Conservation (phyloP, 495 filamentous ascomycete species). For the Aspergillus heteromorphus region DNA sequence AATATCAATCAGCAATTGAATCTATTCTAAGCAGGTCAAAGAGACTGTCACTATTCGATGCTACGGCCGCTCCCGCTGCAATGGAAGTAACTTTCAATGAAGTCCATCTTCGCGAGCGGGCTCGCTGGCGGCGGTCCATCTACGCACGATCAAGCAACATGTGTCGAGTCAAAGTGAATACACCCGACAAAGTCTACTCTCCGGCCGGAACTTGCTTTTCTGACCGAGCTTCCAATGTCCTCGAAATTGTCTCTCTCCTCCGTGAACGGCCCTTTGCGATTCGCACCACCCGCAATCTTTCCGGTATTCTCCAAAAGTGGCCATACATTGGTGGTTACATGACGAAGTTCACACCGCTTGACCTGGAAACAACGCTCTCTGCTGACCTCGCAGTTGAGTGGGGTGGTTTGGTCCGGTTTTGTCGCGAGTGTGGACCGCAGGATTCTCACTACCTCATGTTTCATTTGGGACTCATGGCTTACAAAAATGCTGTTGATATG, state of each 20-base stretch:
- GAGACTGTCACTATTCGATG: constrained; percentile 25
- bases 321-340: constrained; percentile 36
- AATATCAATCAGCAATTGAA: constrained; percentile 32
- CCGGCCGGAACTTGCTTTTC: too few species aligned
- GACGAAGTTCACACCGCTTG: constrained; percentile 18
- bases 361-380: constrained; percentile 27
- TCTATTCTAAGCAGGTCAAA: constrained; percentile 37
- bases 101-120: constrained; percentile 29
- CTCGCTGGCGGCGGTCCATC: constrained; percentile 27
- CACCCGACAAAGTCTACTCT: too few species aligned
- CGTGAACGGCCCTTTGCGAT: constrained; percentile 20
- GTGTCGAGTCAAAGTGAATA: not conserved
- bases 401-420: constrained; percentile 38
- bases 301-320: constrained; percentile 26
- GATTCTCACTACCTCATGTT: constrained; percentile 39
- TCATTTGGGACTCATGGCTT: constrained; percentile 34
- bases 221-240: constrained; percentile 15
- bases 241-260: constrained; percentile 26
- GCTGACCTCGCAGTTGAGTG: constrained; percentile 33
- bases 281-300: constrained; percentile 20
- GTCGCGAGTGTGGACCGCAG: constrained; percentile 4
- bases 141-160: constrained; percentile 29
- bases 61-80: not conserved
- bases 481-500: constrained; percentile 28
- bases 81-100: not conserved